Conservation (phyloP, 441 rosid genomes). For the Jatropha multifida region DNA sequence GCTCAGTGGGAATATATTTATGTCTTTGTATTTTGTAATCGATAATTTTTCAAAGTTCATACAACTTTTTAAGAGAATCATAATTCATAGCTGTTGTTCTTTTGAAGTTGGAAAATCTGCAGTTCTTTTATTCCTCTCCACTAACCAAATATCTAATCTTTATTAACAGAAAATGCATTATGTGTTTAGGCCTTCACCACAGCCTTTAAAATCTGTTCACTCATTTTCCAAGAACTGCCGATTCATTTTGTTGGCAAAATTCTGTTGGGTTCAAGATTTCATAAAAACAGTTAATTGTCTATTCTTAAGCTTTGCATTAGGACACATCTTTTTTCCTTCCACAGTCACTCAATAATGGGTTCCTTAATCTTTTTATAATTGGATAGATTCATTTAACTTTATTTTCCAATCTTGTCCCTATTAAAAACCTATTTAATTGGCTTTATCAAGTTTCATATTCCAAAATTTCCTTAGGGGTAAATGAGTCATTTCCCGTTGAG, state of each 20-base stretch:
- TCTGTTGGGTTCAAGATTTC: neutral
- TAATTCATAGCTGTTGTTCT: neutral
- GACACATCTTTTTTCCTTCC: no score
- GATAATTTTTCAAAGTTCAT: neutral
- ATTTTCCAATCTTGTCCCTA: neutral
- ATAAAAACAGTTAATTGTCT: neutral
- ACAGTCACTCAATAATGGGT: neutral
- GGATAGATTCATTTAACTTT: no score
- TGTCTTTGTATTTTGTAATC: neutral
- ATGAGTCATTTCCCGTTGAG: neutral
- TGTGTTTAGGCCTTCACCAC: neutral
- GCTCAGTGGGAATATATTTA: slow-evolving; percentile 3
- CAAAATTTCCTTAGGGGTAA: neutral
- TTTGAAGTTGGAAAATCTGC: slow-evolving; percentile 10
- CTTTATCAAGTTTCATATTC: neutral
- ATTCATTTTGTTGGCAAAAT: neutral
- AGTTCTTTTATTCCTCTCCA: slow-evolving; percentile 14
- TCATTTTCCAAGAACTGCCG: neutral
- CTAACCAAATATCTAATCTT: neutral
- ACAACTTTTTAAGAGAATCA: slow-evolving; percentile 13
- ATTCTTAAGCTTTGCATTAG: neutral
- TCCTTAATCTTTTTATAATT: neutral
- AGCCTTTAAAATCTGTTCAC: neutral
- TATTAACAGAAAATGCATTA: neutral
- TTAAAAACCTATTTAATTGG: neutral